Evolutionary conservation across 1,139 yeast genomes (phyloP).

Genomic region (Torulaspora pretoriensis): DNA sequence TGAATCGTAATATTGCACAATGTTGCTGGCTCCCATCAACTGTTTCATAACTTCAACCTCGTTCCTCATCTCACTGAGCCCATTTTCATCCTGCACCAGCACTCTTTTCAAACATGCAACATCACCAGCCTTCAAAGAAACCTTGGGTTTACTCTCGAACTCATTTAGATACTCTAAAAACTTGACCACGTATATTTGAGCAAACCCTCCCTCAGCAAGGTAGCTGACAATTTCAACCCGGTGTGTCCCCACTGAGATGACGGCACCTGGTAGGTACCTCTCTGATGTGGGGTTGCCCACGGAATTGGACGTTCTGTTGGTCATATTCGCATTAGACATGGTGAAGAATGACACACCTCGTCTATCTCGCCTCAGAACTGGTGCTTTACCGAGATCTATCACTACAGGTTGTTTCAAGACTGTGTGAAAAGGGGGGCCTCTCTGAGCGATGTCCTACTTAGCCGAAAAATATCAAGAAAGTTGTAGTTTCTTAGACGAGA

Average conservation of each 20-base stretch:
- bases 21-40: constrained; percentile 67
- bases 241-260: constrained; percentile 63
- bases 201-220: constrained; percentile 71
- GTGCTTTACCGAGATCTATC: not conserved
- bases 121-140: constrained; percentile 33
- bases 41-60: constrained; percentile 88
- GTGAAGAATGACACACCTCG: constrained; percentile 5
- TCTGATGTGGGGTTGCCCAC: constrained; percentile 16
- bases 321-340: constrained; percentile 17
- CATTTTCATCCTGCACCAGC: constrained; percentile 67
- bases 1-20: constrained; percentile 88
- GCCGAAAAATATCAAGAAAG: constrained; percentile 4
- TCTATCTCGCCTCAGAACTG: no score
- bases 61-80: constrained; percentile 61
- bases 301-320: constrained; percentile 13
- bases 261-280: constrained; percentile 45
- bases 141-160: constrained; percentile 19
- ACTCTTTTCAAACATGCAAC: constrained; percentile 72
- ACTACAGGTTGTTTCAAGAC: not conserved
- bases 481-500: not conserved
- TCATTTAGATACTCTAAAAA: constrained; percentile 31
- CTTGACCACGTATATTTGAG: constrained; percentile 65
- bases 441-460: not conserved
- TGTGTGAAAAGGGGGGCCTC: constrained; percentile 7
- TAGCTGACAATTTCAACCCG: constrained; percentile 53